These are phyloP conservation scores for Termitomyces sp. DNA, from an alignment of 768 basidiomycete species.

Conservation along the genomic window DNA sequence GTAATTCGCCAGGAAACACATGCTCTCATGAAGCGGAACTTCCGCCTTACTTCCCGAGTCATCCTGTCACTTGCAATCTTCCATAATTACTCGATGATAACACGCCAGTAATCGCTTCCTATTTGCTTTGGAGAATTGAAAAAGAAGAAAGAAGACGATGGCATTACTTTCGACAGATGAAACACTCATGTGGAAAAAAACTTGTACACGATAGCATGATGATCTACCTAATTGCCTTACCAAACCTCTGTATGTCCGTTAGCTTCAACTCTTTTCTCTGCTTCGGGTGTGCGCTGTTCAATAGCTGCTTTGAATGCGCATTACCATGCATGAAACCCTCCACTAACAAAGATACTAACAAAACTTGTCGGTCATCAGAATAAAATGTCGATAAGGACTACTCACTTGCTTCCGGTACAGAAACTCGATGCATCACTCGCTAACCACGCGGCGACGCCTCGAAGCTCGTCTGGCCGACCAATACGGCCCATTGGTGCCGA, in stretches of 20 bases:
- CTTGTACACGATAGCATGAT: background rate
- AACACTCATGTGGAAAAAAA: background rate
- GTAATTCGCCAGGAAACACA: no score
- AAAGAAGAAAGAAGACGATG: background rate
- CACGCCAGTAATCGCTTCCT: no score
- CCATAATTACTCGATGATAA: no score
- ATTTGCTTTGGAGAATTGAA: no score
- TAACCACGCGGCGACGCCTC: slow-evolving; percentile 67
- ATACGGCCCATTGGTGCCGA: slow-evolving; percentile 65
- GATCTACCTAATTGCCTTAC: background rate
- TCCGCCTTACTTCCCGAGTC: no score
- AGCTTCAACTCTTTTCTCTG: background rate
- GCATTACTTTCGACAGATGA: background rate
- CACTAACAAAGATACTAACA: slow-evolving; percentile 49
- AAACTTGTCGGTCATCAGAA: slow-evolving; percentile 1
- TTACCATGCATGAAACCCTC: slow-evolving; percentile 61
- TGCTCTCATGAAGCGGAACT: no score
- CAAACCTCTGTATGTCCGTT: background rate
- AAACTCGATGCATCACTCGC: slow-evolving; percentile 72
- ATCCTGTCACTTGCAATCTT: no score
- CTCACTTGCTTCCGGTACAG: slow-evolving; percentile 79
- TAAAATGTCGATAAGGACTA: background rate
- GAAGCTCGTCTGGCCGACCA: slow-evolving; percentile 67
- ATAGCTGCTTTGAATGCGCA: background rate
- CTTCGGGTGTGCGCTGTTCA: background rate